Evolutionary conservation across 1,284 basidiomycete species (phyloP).

Genomic region (Polyporus tsugae): DNA sequence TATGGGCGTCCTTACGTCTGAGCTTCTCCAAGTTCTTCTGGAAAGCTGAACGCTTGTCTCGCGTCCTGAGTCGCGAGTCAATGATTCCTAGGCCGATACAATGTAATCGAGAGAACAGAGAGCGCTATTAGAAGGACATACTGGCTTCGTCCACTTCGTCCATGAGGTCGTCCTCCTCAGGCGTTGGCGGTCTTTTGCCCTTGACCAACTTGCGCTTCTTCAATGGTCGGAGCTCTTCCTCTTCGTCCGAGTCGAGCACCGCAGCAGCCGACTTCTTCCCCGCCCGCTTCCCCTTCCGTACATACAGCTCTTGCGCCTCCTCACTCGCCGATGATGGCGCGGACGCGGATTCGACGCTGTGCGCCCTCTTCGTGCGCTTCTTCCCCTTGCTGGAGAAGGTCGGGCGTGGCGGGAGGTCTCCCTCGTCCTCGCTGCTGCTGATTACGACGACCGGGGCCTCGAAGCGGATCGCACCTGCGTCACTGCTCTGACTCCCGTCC

Average conservation of each 20-base stretch:
- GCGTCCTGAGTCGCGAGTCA: conserved; percentile 64
- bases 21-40: conserved; percentile 71
- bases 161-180: conserved; percentile 56
- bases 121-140: conserved; percentile 36
- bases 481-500: conserved; percentile 47
- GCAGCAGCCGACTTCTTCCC: conserved; percentile 25
- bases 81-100: conserved; percentile 59
- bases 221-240: conserved; percentile 40
- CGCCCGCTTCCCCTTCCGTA: conserved; percentile 38
- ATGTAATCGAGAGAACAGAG: not conserved
- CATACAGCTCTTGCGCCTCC: conserved; percentile 29
- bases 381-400: conserved; percentile 41
- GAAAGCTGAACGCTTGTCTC: conserved; percentile 65
- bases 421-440: conserved; percentile 43
- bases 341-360: conserved; percentile 26
- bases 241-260: conserved; percentile 35
- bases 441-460: conserved; percentile 44
- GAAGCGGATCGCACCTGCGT: conserved; percentile 60
- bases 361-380: conserved; percentile 33
- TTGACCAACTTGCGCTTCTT: conserved; percentile 56
- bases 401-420: conserved; percentile 44
- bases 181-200: conserved; percentile 53
- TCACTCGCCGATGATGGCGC: conserved; percentile 18
- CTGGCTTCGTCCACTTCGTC: conserved; percentile 69
- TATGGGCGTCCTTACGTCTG: conserved; percentile 54